A percentile compares a stretch with the other conserved stretches of the same genome.
These are phyloP conservation scores for Paraconiothyrium sp. DNA, from an alignment of 2,329 filamentous ascomycete species.

Conservation along the genomic window DNA sequence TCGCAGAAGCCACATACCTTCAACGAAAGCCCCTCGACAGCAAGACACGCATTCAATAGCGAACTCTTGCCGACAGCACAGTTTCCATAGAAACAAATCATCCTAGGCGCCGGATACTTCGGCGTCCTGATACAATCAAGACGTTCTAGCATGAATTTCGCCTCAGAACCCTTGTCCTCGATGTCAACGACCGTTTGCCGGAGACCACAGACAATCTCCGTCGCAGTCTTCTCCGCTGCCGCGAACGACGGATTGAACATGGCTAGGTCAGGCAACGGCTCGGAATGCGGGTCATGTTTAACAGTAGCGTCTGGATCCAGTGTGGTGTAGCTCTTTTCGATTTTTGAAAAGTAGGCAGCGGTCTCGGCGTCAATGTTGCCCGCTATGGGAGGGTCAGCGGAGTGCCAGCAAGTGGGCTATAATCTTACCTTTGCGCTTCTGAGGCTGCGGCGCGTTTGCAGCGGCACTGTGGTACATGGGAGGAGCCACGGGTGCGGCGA, in stretches of 20 bases:
- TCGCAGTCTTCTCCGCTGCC: not conserved
- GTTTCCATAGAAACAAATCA: slow-evolving; percentile 12
- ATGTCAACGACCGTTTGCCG: slow-evolving; percentile 4
- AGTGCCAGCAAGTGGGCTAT: not conserved
- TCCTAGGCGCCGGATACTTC: not conserved
- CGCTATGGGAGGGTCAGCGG: not conserved
- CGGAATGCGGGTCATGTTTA: not conserved
- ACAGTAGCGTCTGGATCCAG: not conserved
- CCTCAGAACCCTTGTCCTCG: not conserved
- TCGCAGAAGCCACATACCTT: slow-evolving; percentile 1
- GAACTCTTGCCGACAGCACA: slow-evolving; percentile 12
- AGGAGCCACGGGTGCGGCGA: not conserved
- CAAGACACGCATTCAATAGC: slow-evolving; percentile 10
- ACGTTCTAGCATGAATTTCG: slow-evolving; percentile 10
- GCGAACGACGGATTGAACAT: slow-evolving; percentile 7
- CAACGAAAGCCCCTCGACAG: slow-evolving; percentile 4
- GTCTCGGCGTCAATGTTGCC: slow-evolving; percentile 10
- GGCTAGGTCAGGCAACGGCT: slow-evolving; percentile 3
- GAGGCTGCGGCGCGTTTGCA: not conserved
- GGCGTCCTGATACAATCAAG: not conserved
- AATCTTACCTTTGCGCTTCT: slow-evolving; percentile 11
- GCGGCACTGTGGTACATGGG: not conserved
- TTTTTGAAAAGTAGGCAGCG: not conserved
- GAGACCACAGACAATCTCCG: not conserved
- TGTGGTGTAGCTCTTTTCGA: not conserved